These are phyloP conservation scores for Coemansia furcata DNA, from an alignment of 192 early-diverging fungal genomes.

Conservation along the genomic window DNA sequence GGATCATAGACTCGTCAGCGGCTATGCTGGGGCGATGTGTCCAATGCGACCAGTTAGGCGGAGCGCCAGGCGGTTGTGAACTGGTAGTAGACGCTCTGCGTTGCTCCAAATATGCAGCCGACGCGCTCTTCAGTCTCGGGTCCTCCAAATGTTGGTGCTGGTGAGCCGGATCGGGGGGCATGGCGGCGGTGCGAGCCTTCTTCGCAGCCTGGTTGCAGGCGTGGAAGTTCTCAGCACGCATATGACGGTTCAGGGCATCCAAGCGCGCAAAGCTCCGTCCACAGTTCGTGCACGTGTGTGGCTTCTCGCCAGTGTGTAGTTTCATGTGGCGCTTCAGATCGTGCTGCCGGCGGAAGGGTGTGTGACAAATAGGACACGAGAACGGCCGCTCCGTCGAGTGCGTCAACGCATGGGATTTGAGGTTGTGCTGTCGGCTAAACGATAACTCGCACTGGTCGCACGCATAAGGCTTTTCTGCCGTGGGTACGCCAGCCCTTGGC, in stretches of 20 bases:
- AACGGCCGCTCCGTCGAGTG: constrained; percentile 76
- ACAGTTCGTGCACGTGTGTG: constrained; percentile 71
- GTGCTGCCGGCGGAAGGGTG: constrained; percentile 84
- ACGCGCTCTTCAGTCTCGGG: constrained; percentile 25
- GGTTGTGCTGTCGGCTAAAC: constrained; percentile 74
- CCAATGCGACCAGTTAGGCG: constrained; percentile 43
- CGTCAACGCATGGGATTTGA: constrained; percentile 71
- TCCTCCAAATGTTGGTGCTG: constrained; percentile 3
- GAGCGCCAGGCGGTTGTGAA: constrained; percentile 11
- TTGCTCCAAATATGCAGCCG: constrained; percentile 32
- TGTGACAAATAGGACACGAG: constrained; percentile 65
- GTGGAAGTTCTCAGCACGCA: constrained; percentile 61
- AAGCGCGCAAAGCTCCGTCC: constrained; percentile 78
- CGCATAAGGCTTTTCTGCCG: constrained; percentile 53
- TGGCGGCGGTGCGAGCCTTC: constrained; percentile 42
- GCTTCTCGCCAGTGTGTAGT: constrained; percentile 74
- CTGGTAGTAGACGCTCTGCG: constrained; percentile 34
- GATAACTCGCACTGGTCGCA: constrained; percentile 64
- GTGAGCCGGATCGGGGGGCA: constrained; percentile 8
- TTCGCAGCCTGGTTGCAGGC: constrained; percentile 57
- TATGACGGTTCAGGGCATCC: constrained; percentile 76
- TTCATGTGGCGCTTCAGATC: constrained; percentile 88
- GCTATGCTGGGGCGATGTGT: constrained; percentile 52
- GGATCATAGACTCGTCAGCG: constrained; percentile 52
- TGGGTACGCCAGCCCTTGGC: constrained; percentile 24